Evolutionary conservation across 306 rosid species (phyloP).

Genomic region (Aeschynomene evenia): DNA sequence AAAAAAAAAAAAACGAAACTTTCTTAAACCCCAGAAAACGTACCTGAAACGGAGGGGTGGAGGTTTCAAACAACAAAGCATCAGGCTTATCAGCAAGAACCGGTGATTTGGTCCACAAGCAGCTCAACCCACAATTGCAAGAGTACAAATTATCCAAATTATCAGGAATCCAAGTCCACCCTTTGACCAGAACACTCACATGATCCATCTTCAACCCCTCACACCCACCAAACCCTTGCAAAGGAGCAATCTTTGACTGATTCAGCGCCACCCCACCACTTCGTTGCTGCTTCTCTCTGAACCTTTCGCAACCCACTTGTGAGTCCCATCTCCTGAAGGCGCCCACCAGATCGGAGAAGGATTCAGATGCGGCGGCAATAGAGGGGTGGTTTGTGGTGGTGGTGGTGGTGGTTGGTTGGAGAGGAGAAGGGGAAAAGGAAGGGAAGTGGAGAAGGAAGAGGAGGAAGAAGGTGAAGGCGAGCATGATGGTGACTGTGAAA

Average conservation of each 20-base stretch:
- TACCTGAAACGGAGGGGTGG: constrained; percentile 82
- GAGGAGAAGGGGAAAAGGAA: constrained; percentile 35
- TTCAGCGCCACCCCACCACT: constrained; percentile 14
- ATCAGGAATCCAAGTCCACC: constrained; percentile 98
- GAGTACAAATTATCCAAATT: constrained; percentile 82
- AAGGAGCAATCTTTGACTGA: constrained; percentile 46
- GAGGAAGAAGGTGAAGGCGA: constrained; percentile 53
- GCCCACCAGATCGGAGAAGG: constrained; percentile 60
- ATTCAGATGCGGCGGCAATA: constrained; percentile 21
- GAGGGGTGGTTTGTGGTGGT: constrained; percentile 17
- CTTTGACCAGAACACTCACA: constrained; percentile 76
- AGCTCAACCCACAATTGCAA: constrained; percentile 83
- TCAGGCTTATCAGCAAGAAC: constrained; percentile 96
- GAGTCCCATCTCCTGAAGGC: constrained; percentile 84
- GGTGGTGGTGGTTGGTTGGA: background rate
- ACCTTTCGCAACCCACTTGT: constrained; percentile 62
- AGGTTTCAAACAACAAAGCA: constrained; percentile 71
- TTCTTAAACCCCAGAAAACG: background rate
- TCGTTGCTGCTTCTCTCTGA: constrained; percentile 39
- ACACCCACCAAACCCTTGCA: constrained; percentile 54
- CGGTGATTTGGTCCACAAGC: constrained; percentile 91
- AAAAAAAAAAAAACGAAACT: background rate
- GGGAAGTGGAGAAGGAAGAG: constrained; percentile 70
- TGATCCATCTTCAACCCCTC: constrained; percentile 44
- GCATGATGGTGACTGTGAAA: constrained; percentile 50